A percentile compares a stretch with the other conserved stretches of the same genome.
Evolutionary conservation across 169 alveolate genomes (phyloP).

Genomic region (Plasmodium falciparum): DNA sequence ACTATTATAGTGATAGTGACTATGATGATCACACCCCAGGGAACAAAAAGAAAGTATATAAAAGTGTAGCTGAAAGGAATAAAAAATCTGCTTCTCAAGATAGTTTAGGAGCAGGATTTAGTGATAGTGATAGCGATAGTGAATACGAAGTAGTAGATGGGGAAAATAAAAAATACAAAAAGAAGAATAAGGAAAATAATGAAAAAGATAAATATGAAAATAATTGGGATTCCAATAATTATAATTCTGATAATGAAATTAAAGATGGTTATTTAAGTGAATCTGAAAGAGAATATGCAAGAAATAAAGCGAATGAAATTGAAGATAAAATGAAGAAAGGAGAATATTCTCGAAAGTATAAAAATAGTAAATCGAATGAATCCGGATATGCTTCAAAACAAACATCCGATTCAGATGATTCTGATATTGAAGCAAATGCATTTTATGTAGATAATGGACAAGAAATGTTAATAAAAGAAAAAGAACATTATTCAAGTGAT

Average conservation of each 20-base stretch:
- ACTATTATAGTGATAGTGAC: neutral
- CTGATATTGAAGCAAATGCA: slow-evolving; percentile 8
- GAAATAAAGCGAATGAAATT: slow-evolving; percentile 31
- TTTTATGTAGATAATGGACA: slow-evolving; percentile 62
- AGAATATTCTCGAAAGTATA: slow-evolving; percentile 33
- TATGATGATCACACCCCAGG: neutral
- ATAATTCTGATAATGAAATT: neutral
- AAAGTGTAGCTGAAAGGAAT: neutral
- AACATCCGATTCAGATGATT: slow-evolving; percentile 16
- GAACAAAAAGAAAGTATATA: slow-evolving; percentile 20
- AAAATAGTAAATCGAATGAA: neutral
- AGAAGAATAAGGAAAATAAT: neutral
- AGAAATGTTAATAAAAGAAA: slow-evolving; percentile 56
- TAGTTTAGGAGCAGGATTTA: neutral
- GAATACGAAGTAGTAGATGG: slow-evolving; percentile 26
- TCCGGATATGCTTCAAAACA: neutral
- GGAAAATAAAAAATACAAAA: neutral
- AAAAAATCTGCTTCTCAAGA: neutral
- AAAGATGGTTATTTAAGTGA: neutral
- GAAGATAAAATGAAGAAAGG: slow-evolving; percentile 40
- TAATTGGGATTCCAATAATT: neutral
- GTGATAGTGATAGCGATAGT: neutral
- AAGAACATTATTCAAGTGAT: slow-evolving; percentile 9
- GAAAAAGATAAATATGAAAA: neutral
- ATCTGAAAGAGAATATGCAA: slow-evolving; percentile 22